phyloP scores from a whole-genome alignment of 345 rosid species.

The Ailanthus altissimus region DNA sequence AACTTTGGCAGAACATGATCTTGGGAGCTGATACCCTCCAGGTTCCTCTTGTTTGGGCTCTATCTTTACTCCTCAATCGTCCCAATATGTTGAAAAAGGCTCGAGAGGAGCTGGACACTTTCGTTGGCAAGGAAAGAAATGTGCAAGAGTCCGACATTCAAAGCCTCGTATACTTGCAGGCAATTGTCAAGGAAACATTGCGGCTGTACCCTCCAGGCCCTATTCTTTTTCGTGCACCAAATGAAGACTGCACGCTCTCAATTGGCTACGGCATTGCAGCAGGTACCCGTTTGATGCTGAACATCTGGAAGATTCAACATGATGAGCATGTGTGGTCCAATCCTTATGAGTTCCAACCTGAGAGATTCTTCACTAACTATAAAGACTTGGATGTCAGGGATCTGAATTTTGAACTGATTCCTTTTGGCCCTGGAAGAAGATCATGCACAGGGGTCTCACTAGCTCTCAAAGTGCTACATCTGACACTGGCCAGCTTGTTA shows the following conservation, averaged over 20 bases:
- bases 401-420: slow-evolving; percentile 36
- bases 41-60: slow-evolving; percentile 29
- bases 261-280: slow-evolving; percentile 24
- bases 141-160: slow-evolving; percentile 15
- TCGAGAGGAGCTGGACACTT: slow-evolving; percentile 28
- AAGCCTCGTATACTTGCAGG: slow-evolving; percentile 31
- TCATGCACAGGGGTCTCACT: slow-evolving; percentile 38
- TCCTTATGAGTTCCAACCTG: slow-evolving; percentile 31
- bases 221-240: slow-evolving; percentile 19
- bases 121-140: slow-evolving; percentile 21
- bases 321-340: slow-evolving; percentile 30
- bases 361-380: slow-evolving; percentile 36
- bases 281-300: slow-evolving; percentile 30
- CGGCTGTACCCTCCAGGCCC: slow-evolving; percentile 36
- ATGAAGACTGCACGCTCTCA: slow-evolving; percentile 22
- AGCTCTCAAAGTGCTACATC: slow-evolving; percentile 35
- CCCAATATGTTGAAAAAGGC: slow-evolving; percentile 20
- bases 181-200: slow-evolving; percentile 41
- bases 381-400: slow-evolving; percentile 30
- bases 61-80: slow-evolving; percentile 33
- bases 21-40: slow-evolving; percentile 29
- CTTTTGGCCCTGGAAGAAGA: slow-evolving; percentile 44
- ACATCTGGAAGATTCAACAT: slow-evolving; percentile 30
- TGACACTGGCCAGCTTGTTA: slow-evolving; percentile 42
- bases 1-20: slow-evolving; percentile 25